Base-by-base conservation (phyloP, 192 early-diverging fungal species). In the Mortierella alpina region DNA sequence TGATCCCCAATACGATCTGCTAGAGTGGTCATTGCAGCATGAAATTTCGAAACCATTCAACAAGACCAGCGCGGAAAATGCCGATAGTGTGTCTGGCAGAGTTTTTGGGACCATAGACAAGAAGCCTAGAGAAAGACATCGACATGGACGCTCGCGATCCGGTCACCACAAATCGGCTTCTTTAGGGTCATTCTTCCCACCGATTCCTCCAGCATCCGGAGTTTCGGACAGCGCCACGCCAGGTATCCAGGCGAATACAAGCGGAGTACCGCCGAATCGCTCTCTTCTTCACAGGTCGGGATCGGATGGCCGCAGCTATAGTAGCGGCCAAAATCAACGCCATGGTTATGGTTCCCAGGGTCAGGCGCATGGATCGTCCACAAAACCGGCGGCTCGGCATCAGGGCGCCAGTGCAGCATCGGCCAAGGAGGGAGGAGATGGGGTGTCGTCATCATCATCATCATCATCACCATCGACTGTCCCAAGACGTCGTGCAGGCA, bases 81-180 rank as follows among this genome's bases (percentile, higher is more conserved):
- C 31, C 31, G 31, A 31, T 31, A 31, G 31, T 31, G 31, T 3
- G 31, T 3, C 31, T 3, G 31, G 31, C 31, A 31, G 31, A 3
- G 31, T 31, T 31, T 31, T 22, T n/a, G 49, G n/a, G 40, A 20
- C 6, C 51, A 52, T n/a, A 10, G 63, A 54, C 39, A 65, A 52
- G 71, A 73, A 52, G 17, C 67, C 56, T 11, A 63, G 59, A 50
- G 50, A 71, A 18, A 50, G 61, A 51, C 47, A 59, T 57, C 66
- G 67, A 8, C 74, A 76, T 53, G 74, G 74, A 58, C 47, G 67
- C 15, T 61, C 41, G 15, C 59, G 67, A 20, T 69, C 74, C 9
- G 74, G 74, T 5, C 74, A 76, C 2, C 74, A 69, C 48, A 76
- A 76, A 48, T 76, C 74, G 0, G 66, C 74, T 4, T 76, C 74